phyloP scores from a whole-genome alignment of 176 grass and related monocot genomes.

The Juncus inflexus region DNA sequence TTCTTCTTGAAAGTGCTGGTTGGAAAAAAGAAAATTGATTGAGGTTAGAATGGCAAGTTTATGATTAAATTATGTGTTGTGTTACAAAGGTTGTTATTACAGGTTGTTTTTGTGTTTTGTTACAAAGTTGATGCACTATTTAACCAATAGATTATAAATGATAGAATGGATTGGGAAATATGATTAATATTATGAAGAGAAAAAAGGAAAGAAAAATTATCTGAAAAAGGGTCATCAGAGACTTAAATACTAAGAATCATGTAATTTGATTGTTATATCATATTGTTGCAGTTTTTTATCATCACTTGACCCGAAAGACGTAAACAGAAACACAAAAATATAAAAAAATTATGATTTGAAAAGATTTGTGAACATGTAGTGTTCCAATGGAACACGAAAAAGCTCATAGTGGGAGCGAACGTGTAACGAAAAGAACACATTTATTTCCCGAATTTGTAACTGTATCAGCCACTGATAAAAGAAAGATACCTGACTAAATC shows the following conservation, averaged over 20 bases:
- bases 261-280: conserved; percentile 9
- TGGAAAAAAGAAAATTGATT: not conserved
- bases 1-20: conserved; percentile 93
- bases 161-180: no score
- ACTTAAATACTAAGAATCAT: conserved; percentile 29
- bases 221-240: conserved; percentile 14
- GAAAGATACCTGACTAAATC: conserved; percentile 28
- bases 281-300: conserved; percentile 29
- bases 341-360: not conserved
- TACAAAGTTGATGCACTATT: no score
- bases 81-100: no score
- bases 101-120: no score
- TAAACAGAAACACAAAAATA: not conserved
- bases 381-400: conserved; percentile 30
- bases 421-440: conserved; percentile 32
- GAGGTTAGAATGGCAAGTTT: no score
- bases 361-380: not conserved
- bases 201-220: no score
- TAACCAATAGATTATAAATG: no score
- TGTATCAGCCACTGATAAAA: conserved; percentile 21
- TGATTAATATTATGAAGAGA: no score
- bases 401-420: conserved; percentile 1
- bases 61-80: no score
- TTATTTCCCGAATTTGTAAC: conserved; percentile 26
- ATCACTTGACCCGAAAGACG: conserved; percentile 16